These are phyloP conservation scores for Hypoxylon sp. DNA, from an alignment of 2,329 filamentous ascomycete genomes.

Conservation along the genomic window DNA sequence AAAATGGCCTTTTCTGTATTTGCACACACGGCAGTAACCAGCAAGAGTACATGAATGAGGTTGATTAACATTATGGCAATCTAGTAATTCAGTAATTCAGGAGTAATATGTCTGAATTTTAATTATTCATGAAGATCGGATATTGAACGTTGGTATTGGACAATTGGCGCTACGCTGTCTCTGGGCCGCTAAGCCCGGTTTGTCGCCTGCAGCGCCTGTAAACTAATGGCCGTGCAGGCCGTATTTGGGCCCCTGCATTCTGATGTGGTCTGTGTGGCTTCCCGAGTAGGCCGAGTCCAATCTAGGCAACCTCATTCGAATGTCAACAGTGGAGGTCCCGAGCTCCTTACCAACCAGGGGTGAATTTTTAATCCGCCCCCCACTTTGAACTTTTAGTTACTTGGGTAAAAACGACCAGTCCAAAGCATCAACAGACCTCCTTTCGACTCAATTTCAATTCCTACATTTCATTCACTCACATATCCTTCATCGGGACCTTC, in stretches of 20 bases:
- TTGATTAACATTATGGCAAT: constrained; percentile 40
- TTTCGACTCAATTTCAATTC: constrained; percentile 43
- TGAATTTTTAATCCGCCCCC: constrained; percentile 48
- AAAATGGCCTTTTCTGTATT: constrained; percentile 97
- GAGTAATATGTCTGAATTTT: too few relatives aligned
- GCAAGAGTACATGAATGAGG: constrained; percentile 30
- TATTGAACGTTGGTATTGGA: constrained; percentile 27
- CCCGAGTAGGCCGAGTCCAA: constrained; percentile 33
- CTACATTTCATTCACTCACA: constrained; percentile 42
- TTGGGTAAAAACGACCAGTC: constrained; percentile 45
- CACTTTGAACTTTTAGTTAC: constrained; percentile 38
- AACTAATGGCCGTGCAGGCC: constrained; percentile 1
- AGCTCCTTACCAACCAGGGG: constrained; percentile 33
- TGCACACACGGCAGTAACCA: constrained; percentile 59
- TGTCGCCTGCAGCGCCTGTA: constrained; percentile 14
- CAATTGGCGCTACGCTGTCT: constrained; percentile 26
- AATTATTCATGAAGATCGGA: constrained; percentile 36
- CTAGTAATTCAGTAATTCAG: neutral
- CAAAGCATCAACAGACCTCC: constrained; percentile 48
- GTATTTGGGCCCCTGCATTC: constrained; percentile 24
- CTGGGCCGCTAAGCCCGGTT: constrained; percentile 19
- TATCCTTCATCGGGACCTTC: constrained; percentile 31
- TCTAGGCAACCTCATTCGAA: constrained; percentile 43
- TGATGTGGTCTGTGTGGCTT: constrained; percentile 38
- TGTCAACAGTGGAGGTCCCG: constrained; percentile 35